phyloP scores from a whole-genome alignment of 352 stramenopile genomes.

The Phytopythium mirpurense region DNA sequence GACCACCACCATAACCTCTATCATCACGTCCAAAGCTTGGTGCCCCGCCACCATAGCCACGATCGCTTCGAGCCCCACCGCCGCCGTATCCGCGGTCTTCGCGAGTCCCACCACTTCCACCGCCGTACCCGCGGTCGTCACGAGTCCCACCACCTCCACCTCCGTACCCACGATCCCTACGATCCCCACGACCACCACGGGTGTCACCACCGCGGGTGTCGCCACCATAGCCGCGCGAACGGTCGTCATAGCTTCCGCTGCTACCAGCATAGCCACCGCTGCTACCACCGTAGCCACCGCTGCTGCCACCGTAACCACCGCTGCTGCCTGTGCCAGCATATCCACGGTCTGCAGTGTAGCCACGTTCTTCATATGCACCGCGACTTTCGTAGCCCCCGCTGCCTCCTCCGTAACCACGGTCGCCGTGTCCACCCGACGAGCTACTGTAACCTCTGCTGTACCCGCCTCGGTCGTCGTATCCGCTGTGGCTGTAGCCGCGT shows the following conservation, averaged over 20 bases:
- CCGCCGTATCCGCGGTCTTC: conserved; percentile 6
- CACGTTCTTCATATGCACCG: conserved; percentile 23
- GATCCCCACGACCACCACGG: not conserved
- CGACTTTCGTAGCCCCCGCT: conserved; percentile 7
- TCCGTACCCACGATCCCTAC: conserved; percentile 9
- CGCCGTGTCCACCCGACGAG: conserved; percentile 20
- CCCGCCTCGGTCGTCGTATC: conserved; percentile 18
- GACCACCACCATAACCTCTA: conserved; percentile 11
- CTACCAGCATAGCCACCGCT: conserved; percentile 15
- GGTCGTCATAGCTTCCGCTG: conserved; percentile 3
- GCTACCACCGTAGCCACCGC: conserved; percentile 17
- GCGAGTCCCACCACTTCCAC: conserved; percentile 5
- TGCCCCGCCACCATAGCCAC: conserved; percentile 10
- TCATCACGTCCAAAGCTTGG: conserved; percentile 5
- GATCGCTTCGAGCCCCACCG: conserved; percentile 1
- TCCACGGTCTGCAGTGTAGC: conserved; percentile 6
- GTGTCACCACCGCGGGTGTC: not conserved
- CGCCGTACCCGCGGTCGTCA: conserved; percentile 4
- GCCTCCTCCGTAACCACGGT: conserved; percentile 17
- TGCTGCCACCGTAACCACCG: conserved; percentile 11
- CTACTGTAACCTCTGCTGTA: conserved; percentile 14
- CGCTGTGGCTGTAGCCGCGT: conserved; percentile 11
- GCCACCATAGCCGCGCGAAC: not conserved
- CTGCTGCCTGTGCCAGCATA: too few species aligned
- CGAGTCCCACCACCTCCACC: not conserved